Evolutionary conservation across 805 yeast genomes (phyloP).

Genomic region (Ogataea dorogensis): DNA sequence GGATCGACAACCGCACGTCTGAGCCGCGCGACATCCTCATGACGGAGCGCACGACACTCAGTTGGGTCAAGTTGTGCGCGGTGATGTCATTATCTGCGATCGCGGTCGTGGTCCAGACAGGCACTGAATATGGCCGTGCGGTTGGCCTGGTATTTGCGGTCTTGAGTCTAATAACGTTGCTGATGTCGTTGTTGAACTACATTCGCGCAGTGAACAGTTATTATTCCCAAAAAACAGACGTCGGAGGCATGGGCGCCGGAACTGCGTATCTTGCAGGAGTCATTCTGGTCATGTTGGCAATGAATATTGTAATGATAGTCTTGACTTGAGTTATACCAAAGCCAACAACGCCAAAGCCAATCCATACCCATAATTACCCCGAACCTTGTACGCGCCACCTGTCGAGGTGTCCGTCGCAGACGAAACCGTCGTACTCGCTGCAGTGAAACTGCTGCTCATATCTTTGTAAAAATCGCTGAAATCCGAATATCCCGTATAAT

Average conservation of each 20-base stretch:
- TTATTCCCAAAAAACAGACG: constrained; percentile 40
- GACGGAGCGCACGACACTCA: constrained; percentile 51
- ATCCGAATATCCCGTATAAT: constrained; percentile 7
- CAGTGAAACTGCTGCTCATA: constrained; percentile 6
- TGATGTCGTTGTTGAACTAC: constrained; percentile 42
- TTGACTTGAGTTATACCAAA: constrained; percentile 4
- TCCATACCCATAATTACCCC: neutral
- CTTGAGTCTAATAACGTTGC: constrained; percentile 38
- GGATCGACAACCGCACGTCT: constrained; percentile 38
- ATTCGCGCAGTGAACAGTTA: constrained; percentile 44
- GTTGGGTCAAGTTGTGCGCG: constrained; percentile 47
- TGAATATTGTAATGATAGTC: constrained; percentile 34
- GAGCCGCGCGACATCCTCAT: constrained; percentile 57
- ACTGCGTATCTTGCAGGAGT: constrained; percentile 34
- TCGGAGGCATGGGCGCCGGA: constrained; percentile 37
- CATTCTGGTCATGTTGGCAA: constrained; percentile 35
- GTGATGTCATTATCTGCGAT: constrained; percentile 46
- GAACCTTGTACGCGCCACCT: constrained; percentile 1
- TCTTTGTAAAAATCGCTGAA: constrained; percentile 8
- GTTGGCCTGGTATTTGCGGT: constrained; percentile 31
- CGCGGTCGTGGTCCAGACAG: constrained; percentile 47
- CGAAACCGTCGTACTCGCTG: constrained; percentile 2
- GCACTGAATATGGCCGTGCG: constrained; percentile 23
- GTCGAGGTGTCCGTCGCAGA: neutral
- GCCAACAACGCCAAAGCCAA: constrained; percentile 4